A percentile compares a stretch with the other conserved stretches of the same genome.
These are phyloP conservation scores for Venturiaceae sp. DNA, from an alignment of 2,329 filamentous ascomycete genomes.

Conservation along the genomic window DNA sequence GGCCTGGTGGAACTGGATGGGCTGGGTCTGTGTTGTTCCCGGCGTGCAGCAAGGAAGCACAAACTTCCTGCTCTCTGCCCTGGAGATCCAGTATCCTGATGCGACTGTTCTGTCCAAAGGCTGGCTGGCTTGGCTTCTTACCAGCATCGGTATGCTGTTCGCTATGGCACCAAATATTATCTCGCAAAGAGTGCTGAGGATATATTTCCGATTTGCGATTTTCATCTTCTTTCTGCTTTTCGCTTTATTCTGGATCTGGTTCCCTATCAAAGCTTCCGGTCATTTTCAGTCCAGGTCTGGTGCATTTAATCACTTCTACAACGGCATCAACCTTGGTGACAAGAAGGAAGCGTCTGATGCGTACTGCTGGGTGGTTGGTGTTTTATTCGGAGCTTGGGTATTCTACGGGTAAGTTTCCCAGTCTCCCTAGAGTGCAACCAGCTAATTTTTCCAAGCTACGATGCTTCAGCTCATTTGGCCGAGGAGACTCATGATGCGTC, in stretches of 20 bases:
- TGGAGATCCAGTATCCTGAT: slow-evolving; percentile 28
- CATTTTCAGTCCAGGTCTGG: slow-evolving; percentile 23
- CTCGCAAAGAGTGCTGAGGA: slow-evolving; percentile 22
- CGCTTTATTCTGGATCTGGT: slow-evolving; percentile 29
- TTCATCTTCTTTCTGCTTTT: slow-evolving; percentile 27
- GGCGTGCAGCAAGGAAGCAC: slow-evolving; percentile 30
- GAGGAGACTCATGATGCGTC: slow-evolving; percentile 29
- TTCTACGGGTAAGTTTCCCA: slow-evolving; percentile 9
- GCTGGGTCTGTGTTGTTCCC: slow-evolving; percentile 27
- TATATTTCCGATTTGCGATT: slow-evolving; percentile 28
- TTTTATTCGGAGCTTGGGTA: slow-evolving; percentile 26
- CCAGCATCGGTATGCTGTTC: slow-evolving; percentile 25
- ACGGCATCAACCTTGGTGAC: slow-evolving; percentile 27
- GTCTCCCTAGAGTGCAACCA: not conserved
- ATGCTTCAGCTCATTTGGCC: slow-evolving; percentile 26
- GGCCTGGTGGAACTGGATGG: slow-evolving; percentile 31
- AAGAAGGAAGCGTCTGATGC: slow-evolving; percentile 25
- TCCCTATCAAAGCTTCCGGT: slow-evolving; percentile 24
- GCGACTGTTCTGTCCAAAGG: slow-evolving; percentile 21
- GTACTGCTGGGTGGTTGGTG: slow-evolving; percentile 27
- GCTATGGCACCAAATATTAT: slow-evolving; percentile 27
- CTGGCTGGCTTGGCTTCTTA: slow-evolving; percentile 29
- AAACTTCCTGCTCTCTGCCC: slow-evolving; percentile 29
- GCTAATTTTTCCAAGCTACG: slow-evolving; percentile 23
- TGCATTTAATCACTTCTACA: slow-evolving; percentile 27